These are phyloP conservation scores for Syzygium grande DNA, from an alignment of 345 rosid genomes.

Conservation along the genomic window DNA sequence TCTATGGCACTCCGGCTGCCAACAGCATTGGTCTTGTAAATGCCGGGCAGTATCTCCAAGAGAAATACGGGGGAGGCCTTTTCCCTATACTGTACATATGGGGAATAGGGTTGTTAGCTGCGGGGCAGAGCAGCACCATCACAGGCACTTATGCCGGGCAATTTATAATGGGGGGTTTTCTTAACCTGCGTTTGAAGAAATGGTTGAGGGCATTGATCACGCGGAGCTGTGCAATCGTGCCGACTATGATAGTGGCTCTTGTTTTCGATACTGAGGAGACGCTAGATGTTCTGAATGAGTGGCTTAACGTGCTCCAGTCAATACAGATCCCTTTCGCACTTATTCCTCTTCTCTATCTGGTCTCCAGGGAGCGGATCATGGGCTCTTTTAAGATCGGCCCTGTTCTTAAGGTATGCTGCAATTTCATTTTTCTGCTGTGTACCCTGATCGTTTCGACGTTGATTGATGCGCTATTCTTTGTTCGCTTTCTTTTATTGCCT, in stretches of 20 bases:
- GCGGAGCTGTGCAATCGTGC: constrained; percentile 76
- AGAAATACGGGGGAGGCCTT: constrained; percentile 79
- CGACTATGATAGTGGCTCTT: constrained; percentile 78
- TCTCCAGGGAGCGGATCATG: constrained; percentile 81
- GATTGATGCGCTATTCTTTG: not conserved
- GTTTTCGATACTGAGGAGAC: constrained; percentile 64
- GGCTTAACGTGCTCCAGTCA: constrained; percentile 89
- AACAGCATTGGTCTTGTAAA: constrained; percentile 68
- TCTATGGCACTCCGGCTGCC: constrained; percentile 74
- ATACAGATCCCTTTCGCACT: constrained; percentile 90
- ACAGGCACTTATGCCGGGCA: constrained; percentile 95
- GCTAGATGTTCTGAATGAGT: constrained; percentile 68
- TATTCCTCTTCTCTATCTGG: constrained; percentile 75
- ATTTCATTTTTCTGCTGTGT: not conserved
- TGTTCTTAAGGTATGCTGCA: constrained; percentile 40
- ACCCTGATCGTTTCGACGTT: not conserved
- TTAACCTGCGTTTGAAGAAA: constrained; percentile 79
- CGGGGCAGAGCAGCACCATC: constrained; percentile 94
- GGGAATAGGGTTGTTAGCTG: constrained; percentile 85
- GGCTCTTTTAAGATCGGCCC: constrained; percentile 77
- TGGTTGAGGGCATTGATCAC: constrained; percentile 94
- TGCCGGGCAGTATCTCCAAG: constrained; percentile 85
- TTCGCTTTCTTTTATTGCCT: not conserved
- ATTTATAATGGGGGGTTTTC: constrained; percentile 95
- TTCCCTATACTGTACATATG: constrained; percentile 90